Base-by-base conservation (phyloP, 2,329 filamentous ascomycete species). In the Emergomyces africanus region DNA sequence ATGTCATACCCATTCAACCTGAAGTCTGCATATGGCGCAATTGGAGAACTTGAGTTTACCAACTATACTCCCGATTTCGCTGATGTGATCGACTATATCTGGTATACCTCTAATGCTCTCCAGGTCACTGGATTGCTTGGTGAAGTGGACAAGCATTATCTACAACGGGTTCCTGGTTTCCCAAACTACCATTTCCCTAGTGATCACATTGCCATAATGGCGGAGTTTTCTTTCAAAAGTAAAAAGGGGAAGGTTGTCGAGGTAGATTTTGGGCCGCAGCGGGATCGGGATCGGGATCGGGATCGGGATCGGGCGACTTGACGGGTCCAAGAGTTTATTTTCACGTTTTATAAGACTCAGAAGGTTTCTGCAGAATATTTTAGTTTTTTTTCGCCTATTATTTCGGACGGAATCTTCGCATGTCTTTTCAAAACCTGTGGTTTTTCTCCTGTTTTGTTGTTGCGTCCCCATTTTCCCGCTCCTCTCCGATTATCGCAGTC, bases 51-150 rank as follows among this genome's bases (percentile, higher is more conserved):
- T 66, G 84, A 85, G 4, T 99, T 96, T 72, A 99, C 94, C 53
- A 99, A 99, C 74, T 99, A 97, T 74, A 95, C 90, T 15, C 91
- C 94, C 0, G 84, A 85, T n/a, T 99, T 96, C 75, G 83, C 84
- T 57, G 91, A 90, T 62, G 89, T 95, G 60, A 88, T 99, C 65
- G 94, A 99, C 72, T 96, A 97, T 74, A 90, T 99, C 68, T 97
- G 91, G 90, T 99, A 95, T 75, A 91, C 90, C 59, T 92, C 90
- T 60, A 96, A 94, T 72, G 85, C 87, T 25, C 79, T 96, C 50
- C 88, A 94, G 69, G 88, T 95, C 28, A 86, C 89, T 20, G 87
- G 87, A 57, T 75, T 96, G 57, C 84, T 96, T 3, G 91, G 91
- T 35, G 88, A 92, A 49, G 89, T 95, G 2, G 91, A 96, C 71